Percentiles rank a stretch among this genome's conserved stretches.
Conservation (phyloP, 257 asterid genomes). For the Scutellaria baicalensis region DNA sequence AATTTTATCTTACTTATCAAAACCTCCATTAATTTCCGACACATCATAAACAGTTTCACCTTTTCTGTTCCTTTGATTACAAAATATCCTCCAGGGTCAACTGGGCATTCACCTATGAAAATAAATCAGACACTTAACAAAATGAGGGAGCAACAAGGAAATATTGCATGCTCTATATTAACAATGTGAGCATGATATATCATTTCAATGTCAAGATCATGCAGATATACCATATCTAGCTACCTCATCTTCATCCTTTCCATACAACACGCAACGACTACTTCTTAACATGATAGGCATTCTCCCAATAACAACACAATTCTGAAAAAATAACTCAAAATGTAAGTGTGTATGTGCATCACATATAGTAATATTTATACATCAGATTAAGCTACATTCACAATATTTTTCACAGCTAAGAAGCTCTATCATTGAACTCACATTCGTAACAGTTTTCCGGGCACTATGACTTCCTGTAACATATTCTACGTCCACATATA, state of each 20-base stretch:
- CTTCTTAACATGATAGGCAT: slow-evolving; percentile 97
- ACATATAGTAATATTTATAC: neutral
- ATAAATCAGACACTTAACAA: slow-evolving; percentile 6
- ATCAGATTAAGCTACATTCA: neutral
- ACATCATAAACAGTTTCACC: slow-evolving; percentile 36
- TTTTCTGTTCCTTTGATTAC: slow-evolving; percentile 82
- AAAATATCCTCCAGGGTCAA: slow-evolving; percentile 97
- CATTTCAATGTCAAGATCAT: slow-evolving; percentile 7
- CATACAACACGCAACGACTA: slow-evolving; percentile 51
- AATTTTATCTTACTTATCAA: neutral
- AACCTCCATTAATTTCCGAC: neutral
- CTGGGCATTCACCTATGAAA: slow-evolving; percentile 87
- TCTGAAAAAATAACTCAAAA: slow-evolving; percentile 26
- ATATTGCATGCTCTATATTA: neutral
- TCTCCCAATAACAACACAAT: slow-evolving; percentile 52
- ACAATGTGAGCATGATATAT: neutral
- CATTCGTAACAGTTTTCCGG: slow-evolving; percentile 15
- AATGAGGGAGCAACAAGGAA: neutral
- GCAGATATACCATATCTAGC: slow-evolving; percentile 56
- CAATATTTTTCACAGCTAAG: neutral
- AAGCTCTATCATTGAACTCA: slow-evolving; percentile 10
- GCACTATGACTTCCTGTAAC: slow-evolving; percentile 30
- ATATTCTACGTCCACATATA: slow-evolving; percentile 46
- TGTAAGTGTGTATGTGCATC: neutral
- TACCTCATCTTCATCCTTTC: slow-evolving; percentile 84